A percentile compares a stretch with the other conserved stretches of the same genome.
These are phyloP conservation scores for Paramecium biaurelia DNA, from an alignment of 73 alveolate genomes.

Conservation along the genomic window DNA sequence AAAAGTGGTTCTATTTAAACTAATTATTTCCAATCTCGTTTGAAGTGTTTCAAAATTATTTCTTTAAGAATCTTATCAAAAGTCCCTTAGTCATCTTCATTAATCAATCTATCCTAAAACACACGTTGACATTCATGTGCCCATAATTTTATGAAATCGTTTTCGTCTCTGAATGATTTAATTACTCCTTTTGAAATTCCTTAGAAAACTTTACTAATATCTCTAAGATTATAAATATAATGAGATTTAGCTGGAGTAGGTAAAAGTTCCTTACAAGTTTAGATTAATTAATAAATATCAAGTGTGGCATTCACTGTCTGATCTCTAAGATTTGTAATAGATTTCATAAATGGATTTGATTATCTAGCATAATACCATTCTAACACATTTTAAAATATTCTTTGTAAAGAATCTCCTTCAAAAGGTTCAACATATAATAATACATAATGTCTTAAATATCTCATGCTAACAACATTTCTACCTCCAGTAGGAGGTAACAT, in stretches of 20 bases:
- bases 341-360: slow-evolving; percentile 68
- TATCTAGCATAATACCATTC: slow-evolving; percentile 95
- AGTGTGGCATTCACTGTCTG: slow-evolving; percentile 82
- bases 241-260: slow-evolving; percentile 99
- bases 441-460: slow-evolving; percentile 93
- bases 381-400: slow-evolving; percentile 88
- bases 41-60: slow-evolving; percentile 82
- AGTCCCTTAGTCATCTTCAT: slow-evolving; percentile 82
- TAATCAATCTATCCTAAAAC: slow-evolving; percentile 97
- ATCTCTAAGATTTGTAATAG: slow-evolving; percentile 72
- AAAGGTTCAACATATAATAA: slow-evolving; percentile 94
- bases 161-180: slow-evolving; percentile 78
- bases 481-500: slow-evolving; percentile 99
- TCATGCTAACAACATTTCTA: slow-evolving; percentile 81
- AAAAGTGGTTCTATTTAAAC: slow-evolving; percentile 90
- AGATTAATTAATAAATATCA: slow-evolving; percentile 81
- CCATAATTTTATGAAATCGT: slow-evolving; percentile 96
- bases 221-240: slow-evolving; percentile 99
- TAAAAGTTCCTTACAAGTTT: slow-evolving; percentile 82
- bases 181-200: slow-evolving; percentile 92
- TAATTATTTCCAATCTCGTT: slow-evolving; percentile 85
- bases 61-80: slow-evolving; percentile 91
- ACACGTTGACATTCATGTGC: slow-evolving; percentile 99
- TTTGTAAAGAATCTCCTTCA: slow-evolving; percentile 85
- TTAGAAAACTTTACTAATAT: slow-evolving; percentile 97